Evolutionary conservation across 148 eudicot genomes (phyloP).

Genomic region (Drosera capensis): DNA sequence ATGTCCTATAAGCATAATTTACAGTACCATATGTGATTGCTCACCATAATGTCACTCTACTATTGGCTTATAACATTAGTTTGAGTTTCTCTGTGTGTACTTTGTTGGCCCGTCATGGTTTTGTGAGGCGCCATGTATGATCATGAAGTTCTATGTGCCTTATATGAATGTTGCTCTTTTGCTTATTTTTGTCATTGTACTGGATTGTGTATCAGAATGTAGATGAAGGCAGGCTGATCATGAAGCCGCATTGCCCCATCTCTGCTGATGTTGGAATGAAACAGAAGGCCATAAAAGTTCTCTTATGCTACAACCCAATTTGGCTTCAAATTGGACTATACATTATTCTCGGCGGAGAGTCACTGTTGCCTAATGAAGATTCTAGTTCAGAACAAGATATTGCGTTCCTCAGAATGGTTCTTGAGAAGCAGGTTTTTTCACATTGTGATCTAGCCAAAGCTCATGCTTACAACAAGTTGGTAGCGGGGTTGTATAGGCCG

Average conservation of each 20-base stretch:
- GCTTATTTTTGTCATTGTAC: conserved; percentile 1
- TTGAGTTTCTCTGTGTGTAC: too few species aligned
- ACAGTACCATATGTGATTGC: too few species aligned
- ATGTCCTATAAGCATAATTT: too few species aligned
- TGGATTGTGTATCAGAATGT: conserved; percentile 40
- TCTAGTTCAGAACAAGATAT: conserved; percentile 49
- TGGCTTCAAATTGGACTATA: conserved; percentile 86
- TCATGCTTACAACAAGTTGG: conserved; percentile 78
- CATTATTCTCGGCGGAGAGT: conserved; percentile 76
- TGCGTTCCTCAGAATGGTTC: conserved; percentile 68
- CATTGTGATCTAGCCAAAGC: conserved; percentile 69
- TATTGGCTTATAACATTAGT: too few species aligned
- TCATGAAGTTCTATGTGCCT: neutral
- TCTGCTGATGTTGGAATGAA: conserved; percentile 89
- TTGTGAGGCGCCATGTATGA: too few species aligned
- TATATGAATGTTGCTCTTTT: neutral
- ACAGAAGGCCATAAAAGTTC: conserved; percentile 54
- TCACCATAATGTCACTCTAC: too few species aligned
- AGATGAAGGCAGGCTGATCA: conserved; percentile 84
- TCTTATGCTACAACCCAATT: conserved; percentile 61
- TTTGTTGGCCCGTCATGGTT: too few species aligned
- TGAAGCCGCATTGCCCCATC: conserved; percentile 84
- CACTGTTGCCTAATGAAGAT: conserved; percentile 51
- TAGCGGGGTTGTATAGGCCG: conserved; percentile 85
- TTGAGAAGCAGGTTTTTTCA: conserved; percentile 72